Percentiles rank a stretch among this genome's conserved stretches.
Evolutionary conservation across 2,329 filamentous ascomycete genomes (phyloP).

Genomic region (Alternaria arbusti): DNA sequence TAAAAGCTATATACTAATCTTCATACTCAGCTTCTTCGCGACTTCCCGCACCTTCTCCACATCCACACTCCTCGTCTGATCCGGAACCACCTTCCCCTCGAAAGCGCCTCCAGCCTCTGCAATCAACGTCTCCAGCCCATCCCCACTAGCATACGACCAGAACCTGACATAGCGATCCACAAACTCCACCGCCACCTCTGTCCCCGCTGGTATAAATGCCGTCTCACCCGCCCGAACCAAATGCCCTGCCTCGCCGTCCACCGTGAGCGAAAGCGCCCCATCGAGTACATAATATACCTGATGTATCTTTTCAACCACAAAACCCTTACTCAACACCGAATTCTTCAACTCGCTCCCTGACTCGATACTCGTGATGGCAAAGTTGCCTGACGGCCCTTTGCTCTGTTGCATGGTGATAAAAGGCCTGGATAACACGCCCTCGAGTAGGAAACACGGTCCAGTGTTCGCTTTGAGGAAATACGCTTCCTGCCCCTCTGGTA

Average conservation of each 20-base stretch:
- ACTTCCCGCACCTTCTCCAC: neutral
- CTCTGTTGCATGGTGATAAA: slow-evolving; percentile 27
- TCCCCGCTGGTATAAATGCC: slow-evolving; percentile 24
- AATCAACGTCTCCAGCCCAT: slow-evolving; percentile 25
- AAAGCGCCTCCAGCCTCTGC: slow-evolving; percentile 20
- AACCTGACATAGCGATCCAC: slow-evolving; percentile 23
- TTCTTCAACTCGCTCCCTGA: slow-evolving; percentile 19
- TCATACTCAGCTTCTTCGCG: neutral
- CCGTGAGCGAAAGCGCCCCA: slow-evolving; percentile 18
- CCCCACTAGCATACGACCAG: slow-evolving; percentile 27
- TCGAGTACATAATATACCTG: slow-evolving; percentile 25
- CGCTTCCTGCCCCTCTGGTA: slow-evolving; percentile 13
- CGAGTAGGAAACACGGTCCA: slow-evolving; percentile 22
- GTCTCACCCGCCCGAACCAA: slow-evolving; percentile 25
- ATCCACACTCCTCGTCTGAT: slow-evolving; percentile 9
- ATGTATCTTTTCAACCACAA: slow-evolving; percentile 20
- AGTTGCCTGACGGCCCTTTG: slow-evolving; percentile 16
- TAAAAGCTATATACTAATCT: slow-evolving; percentile 5
- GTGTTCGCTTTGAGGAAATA: slow-evolving; percentile 29
- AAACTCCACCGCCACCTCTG: slow-evolving; percentile 19
- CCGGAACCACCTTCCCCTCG: slow-evolving; percentile 22
- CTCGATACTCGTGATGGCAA: slow-evolving; percentile 27
- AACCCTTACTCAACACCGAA: slow-evolving; percentile 11
- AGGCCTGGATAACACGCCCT: slow-evolving; percentile 18
- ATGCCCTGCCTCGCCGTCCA: slow-evolving; percentile 11